Evolutionary conservation across 805 yeast genomes (phyloP).

Genomic region (Metschnikowia dekortorum): DNA sequence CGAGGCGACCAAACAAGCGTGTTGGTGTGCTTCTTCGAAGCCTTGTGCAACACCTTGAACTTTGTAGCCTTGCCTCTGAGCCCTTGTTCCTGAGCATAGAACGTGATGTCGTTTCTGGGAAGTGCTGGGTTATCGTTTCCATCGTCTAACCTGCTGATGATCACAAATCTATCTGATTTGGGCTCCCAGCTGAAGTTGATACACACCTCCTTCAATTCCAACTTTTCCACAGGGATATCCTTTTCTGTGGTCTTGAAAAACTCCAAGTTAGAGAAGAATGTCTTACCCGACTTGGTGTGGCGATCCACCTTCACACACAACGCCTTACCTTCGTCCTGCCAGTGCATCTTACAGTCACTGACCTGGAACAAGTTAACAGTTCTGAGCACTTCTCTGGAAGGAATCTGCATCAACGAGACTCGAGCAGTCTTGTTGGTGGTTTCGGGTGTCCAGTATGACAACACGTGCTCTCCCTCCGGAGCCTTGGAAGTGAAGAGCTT

Average conservation of each 20-base stretch:
- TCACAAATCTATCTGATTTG: slow-evolving; percentile 77
- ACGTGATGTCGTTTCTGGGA: slow-evolving; percentile 62
- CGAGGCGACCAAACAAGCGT: slow-evolving; percentile 84
- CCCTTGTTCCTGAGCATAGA: slow-evolving; percentile 72
- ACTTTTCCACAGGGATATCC: slow-evolving; percentile 90
- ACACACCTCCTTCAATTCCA: slow-evolving; percentile 88
- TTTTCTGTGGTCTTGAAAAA: slow-evolving; percentile 83
- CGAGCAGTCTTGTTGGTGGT: slow-evolving; percentile 87
- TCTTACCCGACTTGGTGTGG: slow-evolving; percentile 92
- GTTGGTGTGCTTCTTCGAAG: slow-evolving; percentile 64
- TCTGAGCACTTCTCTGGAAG: slow-evolving; percentile 77
- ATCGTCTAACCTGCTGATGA: slow-evolving; percentile 61
- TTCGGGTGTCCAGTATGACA: slow-evolving; percentile 98
- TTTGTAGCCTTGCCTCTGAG: slow-evolving; percentile 45
- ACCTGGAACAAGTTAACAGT: slow-evolving; percentile 94
- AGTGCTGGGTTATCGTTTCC: slow-evolving; percentile 59
- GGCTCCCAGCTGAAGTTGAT: slow-evolving; percentile 96
- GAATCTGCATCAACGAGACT: slow-evolving; percentile 84
- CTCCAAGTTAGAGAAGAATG: slow-evolving; percentile 85
- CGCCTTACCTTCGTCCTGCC: slow-evolving; percentile 86
- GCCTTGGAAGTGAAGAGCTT: slow-evolving; percentile 52
- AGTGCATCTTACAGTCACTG: slow-evolving; percentile 80
- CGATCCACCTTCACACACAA: slow-evolving; percentile 95
- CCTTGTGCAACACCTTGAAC: slow-evolving; percentile 57
- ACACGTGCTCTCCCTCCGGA: slow-evolving; percentile 56